These are phyloP conservation scores for Penicillium goetzii DNA, from an alignment of 495 filamentous ascomycete species.

Conservation along the genomic window DNA sequence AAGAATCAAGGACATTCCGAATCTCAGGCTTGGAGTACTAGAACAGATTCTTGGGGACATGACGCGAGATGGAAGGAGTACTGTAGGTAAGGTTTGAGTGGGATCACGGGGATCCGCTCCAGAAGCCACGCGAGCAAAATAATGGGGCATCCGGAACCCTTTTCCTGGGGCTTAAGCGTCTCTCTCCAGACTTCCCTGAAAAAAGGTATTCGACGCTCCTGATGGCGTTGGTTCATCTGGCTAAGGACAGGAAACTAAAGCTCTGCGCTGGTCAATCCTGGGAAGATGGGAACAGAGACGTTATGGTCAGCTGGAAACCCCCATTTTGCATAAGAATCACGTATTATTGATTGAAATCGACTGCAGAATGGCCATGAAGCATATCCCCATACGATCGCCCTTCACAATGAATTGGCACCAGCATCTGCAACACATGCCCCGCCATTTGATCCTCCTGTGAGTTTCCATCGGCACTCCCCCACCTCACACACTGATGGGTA, in stretches of 20 bases:
- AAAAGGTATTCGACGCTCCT: not conserved
- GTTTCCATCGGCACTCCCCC: not conserved
- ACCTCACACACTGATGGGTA: not conserved
- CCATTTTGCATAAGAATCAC: not conserved
- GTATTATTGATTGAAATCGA: slow-evolving; percentile 12
- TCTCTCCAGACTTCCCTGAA: not conserved
- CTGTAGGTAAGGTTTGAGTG: not conserved
- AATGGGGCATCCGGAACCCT: not conserved
- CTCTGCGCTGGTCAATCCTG: too few relatives aligned
- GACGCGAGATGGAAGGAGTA: not conserved
- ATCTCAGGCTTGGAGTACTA: not conserved
- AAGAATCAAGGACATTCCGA: not conserved
- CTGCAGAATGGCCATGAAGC: not conserved
- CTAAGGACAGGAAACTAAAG: too few relatives aligned
- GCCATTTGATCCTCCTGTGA: not conserved
- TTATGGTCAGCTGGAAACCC: not conserved
- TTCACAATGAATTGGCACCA: too few relatives aligned
- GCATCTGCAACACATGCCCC: too few relatives aligned
- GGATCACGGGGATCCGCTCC: not conserved
- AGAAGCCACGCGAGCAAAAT: not conserved
- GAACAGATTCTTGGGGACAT: not conserved
- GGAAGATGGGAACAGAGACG: too few relatives aligned
- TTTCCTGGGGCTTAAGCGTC: not conserved
- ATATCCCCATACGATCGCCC: not conserved
- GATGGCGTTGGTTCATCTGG: not conserved